Percentiles rank a stretch among this genome's conserved stretches.
These are phyloP conservation scores for Nothomitra cinnamomea DNA, from an alignment of 2,329 filamentous ascomycete species.

Conservation along the genomic window DNA sequence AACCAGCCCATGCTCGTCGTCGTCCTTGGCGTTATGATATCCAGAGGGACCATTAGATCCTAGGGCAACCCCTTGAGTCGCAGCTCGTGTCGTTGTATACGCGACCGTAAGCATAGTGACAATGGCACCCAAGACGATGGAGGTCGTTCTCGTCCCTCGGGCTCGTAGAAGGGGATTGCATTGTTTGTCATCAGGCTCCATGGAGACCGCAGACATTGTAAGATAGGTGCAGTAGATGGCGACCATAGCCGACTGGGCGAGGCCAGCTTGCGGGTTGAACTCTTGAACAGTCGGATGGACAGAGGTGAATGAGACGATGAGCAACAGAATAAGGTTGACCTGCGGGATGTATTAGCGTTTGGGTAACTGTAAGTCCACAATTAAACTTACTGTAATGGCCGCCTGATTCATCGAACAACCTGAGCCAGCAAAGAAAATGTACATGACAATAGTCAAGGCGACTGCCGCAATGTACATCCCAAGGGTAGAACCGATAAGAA, in stretches of 20 bases:
- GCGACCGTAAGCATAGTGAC: conserved; percentile 94
- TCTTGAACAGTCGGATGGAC: conserved; percentile 84
- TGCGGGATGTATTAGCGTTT: conserved; percentile 12
- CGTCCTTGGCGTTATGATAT: conserved; percentile 46
- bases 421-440: conserved; percentile 75
- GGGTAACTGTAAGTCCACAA: conserved; percentile 6
- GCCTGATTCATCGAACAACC: conserved; percentile 93
- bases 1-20: conserved; percentile 68
- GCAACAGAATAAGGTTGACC: conserved; percentile 72
- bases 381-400: conserved; percentile 53
- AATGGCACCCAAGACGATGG: conserved; percentile 80
- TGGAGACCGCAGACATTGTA: conserved; percentile 93
- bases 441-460: conserved; percentile 92
- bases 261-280: conserved; percentile 78
- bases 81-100: conserved; percentile 91
- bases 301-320: conserved; percentile 66
- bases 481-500: conserved; percentile 82
- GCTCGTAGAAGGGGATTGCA: conserved; percentile 87
- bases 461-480: conserved; percentile 85
- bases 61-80: conserved; percentile 71
- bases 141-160: conserved; percentile 74
- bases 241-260: conserved; percentile 96
- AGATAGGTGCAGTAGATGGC: conserved; percentile 97
- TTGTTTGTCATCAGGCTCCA: conserved; percentile 88
- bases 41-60: conserved; percentile 39